Base-by-base conservation (phyloP, 208 protist species). In the Trypanosoma avium region DNA sequence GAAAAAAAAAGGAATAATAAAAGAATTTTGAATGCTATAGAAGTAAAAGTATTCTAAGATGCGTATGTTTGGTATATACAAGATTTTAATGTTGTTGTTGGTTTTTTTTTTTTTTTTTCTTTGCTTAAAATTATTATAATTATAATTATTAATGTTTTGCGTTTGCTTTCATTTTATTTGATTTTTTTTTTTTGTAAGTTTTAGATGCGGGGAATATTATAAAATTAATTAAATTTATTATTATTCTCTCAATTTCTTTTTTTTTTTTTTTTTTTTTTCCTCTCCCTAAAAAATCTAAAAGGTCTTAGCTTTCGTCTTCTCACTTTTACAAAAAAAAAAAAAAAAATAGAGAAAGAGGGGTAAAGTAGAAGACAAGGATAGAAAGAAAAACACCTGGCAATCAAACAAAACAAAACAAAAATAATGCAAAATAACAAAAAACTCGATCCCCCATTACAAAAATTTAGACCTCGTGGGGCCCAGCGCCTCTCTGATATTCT, bases 401-500 rank as follows among this genome's bases (percentile, higher is more conserved):
- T 13, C 4, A 21, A 4, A n/a, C n/a, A n/a, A n/a, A n/a, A n/a
- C n/a, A n/a, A n/a, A n/a, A n/a, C n/a, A n/a, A n/a, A n/a, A 13
- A 59, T 68, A 32, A 40, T 27, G 22, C 21, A 29, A 3, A 43
- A 68, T 40, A 61, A 26, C 12, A 61, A 52, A 24, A 62, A 58
- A 26, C 30, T 1, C 13, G 59, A 33, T 26, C 17, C 19, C 13
- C 48, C 50, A 24, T 67, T 79, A 32, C 82, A 85, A 54, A 82
- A 82, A 55, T 93, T 84, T 58, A 57, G 82, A 21, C 77, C 50
- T 56, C 38, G 38, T 38, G 64, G 29, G 30, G 27, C 43, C 19
- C 43, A 61, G 52, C 57, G n/a, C 4, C 60, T 72, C 46, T 19
- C 79, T 58, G 63, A 78, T 36, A 75, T 95, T 33, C 75, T 95